Conservation (phyloP, 192 early-diverging fungal genomes). For the Funneliformis geosporum region DNA sequence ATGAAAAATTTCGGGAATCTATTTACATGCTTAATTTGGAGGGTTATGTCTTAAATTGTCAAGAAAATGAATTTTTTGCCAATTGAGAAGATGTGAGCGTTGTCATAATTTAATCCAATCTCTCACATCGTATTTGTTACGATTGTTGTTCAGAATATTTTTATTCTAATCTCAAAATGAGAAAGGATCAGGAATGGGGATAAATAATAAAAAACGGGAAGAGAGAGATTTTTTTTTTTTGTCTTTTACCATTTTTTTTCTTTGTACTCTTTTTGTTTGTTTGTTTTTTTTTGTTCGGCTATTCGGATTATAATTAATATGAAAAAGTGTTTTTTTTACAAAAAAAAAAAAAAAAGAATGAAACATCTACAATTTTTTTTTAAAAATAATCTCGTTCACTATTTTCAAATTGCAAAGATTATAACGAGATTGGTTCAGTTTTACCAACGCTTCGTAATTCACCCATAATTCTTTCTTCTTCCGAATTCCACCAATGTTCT, state of each 20-base stretch:
- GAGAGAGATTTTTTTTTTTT: too few species aligned
- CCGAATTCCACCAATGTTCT: background rate
- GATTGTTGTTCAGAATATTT: too few species aligned
- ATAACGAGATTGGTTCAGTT: background rate
- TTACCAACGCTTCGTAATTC: background rate
- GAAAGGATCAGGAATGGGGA: too few species aligned
- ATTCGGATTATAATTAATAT: too few species aligned
- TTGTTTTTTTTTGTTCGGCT: background rate
- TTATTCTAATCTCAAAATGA: background rate
- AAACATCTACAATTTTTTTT: background rate
- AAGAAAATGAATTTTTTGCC: background rate
- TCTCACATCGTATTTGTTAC: background rate
- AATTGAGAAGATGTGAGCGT: too few species aligned
- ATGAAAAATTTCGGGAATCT: background rate
- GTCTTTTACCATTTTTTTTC: too few species aligned
- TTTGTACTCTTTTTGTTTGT: background rate
- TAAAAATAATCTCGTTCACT: background rate
- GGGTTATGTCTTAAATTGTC: background rate
- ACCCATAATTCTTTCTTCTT: background rate
- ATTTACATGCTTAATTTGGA: background rate
- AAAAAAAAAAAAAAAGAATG: too few species aligned
- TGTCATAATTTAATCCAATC: background rate
- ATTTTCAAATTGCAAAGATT: background rate
- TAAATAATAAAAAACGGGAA: too few species aligned
- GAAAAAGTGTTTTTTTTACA: too few species aligned